Conservation (phyloP, 2,329 filamentous ascomycete species). For the Alternaria rosae region DNA sequence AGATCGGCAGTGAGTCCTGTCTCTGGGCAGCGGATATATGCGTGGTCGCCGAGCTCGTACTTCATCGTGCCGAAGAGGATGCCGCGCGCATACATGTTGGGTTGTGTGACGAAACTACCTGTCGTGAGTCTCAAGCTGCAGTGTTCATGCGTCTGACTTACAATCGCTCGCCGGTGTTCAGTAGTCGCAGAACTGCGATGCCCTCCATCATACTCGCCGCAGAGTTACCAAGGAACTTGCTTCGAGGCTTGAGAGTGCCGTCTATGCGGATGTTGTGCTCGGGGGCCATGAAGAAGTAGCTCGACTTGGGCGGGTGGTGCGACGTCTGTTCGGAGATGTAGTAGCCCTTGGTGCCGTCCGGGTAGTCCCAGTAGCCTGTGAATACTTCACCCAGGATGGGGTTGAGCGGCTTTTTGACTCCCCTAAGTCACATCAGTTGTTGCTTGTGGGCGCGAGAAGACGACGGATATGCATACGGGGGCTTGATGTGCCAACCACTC, state of each 20-base stretch:
- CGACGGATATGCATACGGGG: slow-evolving; percentile 70
- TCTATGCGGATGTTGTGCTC: slow-evolving; percentile 94
- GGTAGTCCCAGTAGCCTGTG: slow-evolving; percentile 94
- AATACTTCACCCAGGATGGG: slow-evolving; percentile 95
- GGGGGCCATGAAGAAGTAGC: slow-evolving; percentile 98
- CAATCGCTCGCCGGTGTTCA: slow-evolving; percentile 92
- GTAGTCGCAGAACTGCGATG: slow-evolving; percentile 81
- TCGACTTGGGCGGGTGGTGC: slow-evolving; percentile 97
- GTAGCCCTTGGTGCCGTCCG: slow-evolving; percentile 84
- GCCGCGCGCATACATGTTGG: slow-evolving; percentile 98
- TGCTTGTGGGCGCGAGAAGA: slow-evolving; percentile 15
- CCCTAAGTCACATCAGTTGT: slow-evolving; percentile 62
- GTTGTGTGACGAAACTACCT: slow-evolving; percentile 84
- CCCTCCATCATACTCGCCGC: slow-evolving; percentile 99
- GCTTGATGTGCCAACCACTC: slow-evolving; percentile 98
- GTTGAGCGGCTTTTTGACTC: slow-evolving; percentile 97
- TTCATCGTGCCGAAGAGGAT: slow-evolving; percentile 99
- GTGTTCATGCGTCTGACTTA: slow-evolving; percentile 49
- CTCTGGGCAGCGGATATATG: slow-evolving; percentile 89
- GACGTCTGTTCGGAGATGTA: slow-evolving; percentile 98
- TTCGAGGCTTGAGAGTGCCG: slow-evolving; percentile 91
- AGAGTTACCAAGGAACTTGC: slow-evolving; percentile 95
- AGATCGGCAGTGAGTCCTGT: slow-evolving; percentile 86
- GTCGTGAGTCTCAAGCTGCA: slow-evolving; percentile 16
- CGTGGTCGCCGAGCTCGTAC: slow-evolving; percentile 97